A percentile compares a stretch with the other conserved stretches of the same genome.
Evolutionary conservation across 345 rosid genomes (phyloP).

Genomic region (Alliaria petiolata): DNA sequence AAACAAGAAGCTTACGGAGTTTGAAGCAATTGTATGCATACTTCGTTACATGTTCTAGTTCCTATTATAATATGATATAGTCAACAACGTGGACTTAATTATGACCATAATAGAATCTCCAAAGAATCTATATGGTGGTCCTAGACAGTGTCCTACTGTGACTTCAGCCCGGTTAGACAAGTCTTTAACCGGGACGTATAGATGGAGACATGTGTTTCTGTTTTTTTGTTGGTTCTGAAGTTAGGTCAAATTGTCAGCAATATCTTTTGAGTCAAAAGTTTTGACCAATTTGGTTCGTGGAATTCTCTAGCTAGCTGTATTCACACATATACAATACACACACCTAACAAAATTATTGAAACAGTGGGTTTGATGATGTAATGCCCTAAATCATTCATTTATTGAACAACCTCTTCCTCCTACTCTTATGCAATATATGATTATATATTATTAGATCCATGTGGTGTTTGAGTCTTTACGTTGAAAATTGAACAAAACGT

Average conservation of each 20-base stretch:
- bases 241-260: neutral
- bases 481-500: constrained; percentile 1
- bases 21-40: neutral
- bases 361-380: constrained; percentile 9
- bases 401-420: constrained; percentile 1
- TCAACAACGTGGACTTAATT: neutral
- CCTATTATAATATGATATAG: neutral
- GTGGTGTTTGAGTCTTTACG: constrained; percentile 6
- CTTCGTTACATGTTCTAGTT: neutral
- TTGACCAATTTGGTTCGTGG: constrained; percentile 8
- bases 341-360: constrained; percentile 15
- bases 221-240: neutral
- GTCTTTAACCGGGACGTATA: constrained; percentile 7
- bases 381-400: constrained; percentile 8
- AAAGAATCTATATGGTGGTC: constrained; percentile 11
- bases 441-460: neutral
- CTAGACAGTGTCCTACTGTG: neutral
- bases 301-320: constrained; percentile 17
- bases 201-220: neutral
- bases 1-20: neutral
- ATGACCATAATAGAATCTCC: neutral
- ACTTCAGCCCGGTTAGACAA: neutral
- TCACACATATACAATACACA: neutral
- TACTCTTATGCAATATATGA: neutral
- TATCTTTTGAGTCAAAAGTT: neutral